Evolutionary conservation across 148 eudicot genomes (phyloP), one percentile per base, ranked within the genome.

Genomic region (Dysphania ambrosioides): DNA sequence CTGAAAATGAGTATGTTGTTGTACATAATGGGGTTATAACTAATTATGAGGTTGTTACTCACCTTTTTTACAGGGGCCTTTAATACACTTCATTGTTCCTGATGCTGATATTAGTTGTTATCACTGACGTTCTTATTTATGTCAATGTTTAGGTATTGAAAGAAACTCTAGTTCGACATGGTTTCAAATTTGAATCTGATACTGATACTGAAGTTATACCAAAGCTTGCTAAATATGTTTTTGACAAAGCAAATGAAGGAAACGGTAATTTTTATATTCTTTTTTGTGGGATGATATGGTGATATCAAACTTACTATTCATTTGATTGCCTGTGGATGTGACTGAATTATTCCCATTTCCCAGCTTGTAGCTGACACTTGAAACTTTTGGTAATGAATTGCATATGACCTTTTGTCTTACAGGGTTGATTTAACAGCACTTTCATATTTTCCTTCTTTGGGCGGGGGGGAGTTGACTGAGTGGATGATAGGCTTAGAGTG

Each of bases 141-240:
- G n/a, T n/a, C n/a, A n/a, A n/a, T 77, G 61, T 77, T 70, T 81
- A 95, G 99, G 99, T 96, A 49, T 83, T 96, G 61, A 96, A 96
- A 82, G 83, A 92, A 88, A 87, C 97, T 12, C 85, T 96, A 13
- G 74, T 86, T 70, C 91, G 99, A 18, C 99, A 96, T 82, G 97
- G 97, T 16, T 96, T 92, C 66, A 83, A 78, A 62, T 96, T 96
- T 75, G 97, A 90, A 80, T 96, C 99, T 63, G 99, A 96, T 36
- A 96, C 99, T 35, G 99, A 96, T 77, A 96, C 99, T 66, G 99
- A 96, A 87, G 99, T 96, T 49, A 96, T 96, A 63, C 99, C 99
- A 19, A 96, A 96, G 84, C 99, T 96, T 86, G 99, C 99, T 51
- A 92, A 96, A 80, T 96, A 86, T 86, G 92, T 96, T 49, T 96